Evolutionary conservation across 202 grass and related monocot genomes (phyloP), one percentile per base, ranked within the genome.

Genomic region (Thinopyrum obtusiflorum): DNA sequence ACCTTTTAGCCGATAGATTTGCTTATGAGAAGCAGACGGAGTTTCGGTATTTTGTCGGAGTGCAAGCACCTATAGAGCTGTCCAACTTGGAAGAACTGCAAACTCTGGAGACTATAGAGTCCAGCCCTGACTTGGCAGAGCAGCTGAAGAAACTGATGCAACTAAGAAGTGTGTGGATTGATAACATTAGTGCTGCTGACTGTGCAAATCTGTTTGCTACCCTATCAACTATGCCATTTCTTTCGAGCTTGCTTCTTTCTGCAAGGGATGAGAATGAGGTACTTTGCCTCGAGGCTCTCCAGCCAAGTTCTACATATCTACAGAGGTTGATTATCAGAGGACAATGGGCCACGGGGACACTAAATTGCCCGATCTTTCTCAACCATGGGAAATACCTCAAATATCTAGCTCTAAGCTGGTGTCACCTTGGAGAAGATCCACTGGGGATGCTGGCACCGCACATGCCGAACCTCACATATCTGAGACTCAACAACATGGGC

Each of bases 31-130:
- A 70, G 3, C 42, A 44, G 2, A 20, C 17, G 12, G 44, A 51
- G 11, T 92, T 90, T 2, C 35, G 26, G 7, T 60, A 27, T 2
- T 70, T 76, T 11, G 13, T 47, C 0, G 88, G 88, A 24, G 2
- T 90, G 9, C 46, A 40, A 65, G 28, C 87, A 76, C 90, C 88
- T 6, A 80, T 82, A 35, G 13, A 79, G 26, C 35, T 95, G 9
- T 90, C 66, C 31, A 81, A 88, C 6, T 14, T 92, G 11, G 53
- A 84, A 65, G 86, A 95, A 23, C 79, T 95, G 9, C 90, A 92
- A 25, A 92, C 93, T 82, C 69, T 92, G 4, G 74, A 87, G 49
- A 82, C 86, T 0, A 47, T 94, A 3, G 18, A 85, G 49, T 79
- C 91, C 0, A 86, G 21, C 44, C 44, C 28, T 31, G 78, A 80